Percentiles rank a stretch among this genome's conserved stretches.
Evolutionary conservation across 495 filamentous ascomycete genomes (phyloP).

Genomic region (Aspergillus steynii): DNA sequence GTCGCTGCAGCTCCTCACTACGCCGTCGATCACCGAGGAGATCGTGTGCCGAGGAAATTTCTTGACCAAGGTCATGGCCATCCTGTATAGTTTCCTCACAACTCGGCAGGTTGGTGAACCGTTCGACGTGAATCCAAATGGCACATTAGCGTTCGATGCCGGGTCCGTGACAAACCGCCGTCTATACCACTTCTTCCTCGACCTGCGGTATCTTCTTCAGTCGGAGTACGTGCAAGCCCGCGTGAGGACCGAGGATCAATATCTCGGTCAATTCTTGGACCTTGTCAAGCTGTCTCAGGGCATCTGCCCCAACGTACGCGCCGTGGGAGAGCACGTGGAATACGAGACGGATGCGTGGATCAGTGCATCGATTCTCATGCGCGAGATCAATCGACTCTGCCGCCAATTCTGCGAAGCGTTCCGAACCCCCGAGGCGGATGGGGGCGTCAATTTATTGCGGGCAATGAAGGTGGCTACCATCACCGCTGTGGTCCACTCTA

Average conservation of each 20-base stretch:
- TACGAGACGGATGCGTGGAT: constrained; percentile 99
- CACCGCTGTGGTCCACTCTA: constrained; percentile 76
- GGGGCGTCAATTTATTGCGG: constrained; percentile 60
- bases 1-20: constrained; percentile 93
- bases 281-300: constrained; percentile 94
- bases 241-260: constrained; percentile 78
- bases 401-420: constrained; percentile 87
- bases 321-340: constrained; percentile 92
- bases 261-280: constrained; percentile 91
- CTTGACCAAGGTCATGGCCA: constrained; percentile 89
- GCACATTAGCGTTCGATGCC: constrained; percentile 85
- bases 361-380: constrained; percentile 87
- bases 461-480: constrained; percentile 79
- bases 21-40: constrained; percentile 92
- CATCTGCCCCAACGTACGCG: constrained; percentile 90
- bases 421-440: constrained; percentile 59
- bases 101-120: constrained; percentile 94
- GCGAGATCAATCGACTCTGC: constrained; percentile 90
- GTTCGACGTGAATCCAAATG: constrained; percentile 77
- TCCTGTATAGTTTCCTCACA: constrained; percentile 95
- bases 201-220: constrained; percentile 84
- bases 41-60: constrained; percentile 96
- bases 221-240: constrained; percentile 83
- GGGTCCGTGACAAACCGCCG: constrained; percentile 91
- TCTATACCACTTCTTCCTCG: constrained; percentile 95